Percentiles rank a stretch among this genome's conserved stretches.
These are phyloP conservation scores for Anthracocystis walkeri DNA, from an alignment of 1,284 basidiomycete species.

Conservation along the genomic window DNA sequence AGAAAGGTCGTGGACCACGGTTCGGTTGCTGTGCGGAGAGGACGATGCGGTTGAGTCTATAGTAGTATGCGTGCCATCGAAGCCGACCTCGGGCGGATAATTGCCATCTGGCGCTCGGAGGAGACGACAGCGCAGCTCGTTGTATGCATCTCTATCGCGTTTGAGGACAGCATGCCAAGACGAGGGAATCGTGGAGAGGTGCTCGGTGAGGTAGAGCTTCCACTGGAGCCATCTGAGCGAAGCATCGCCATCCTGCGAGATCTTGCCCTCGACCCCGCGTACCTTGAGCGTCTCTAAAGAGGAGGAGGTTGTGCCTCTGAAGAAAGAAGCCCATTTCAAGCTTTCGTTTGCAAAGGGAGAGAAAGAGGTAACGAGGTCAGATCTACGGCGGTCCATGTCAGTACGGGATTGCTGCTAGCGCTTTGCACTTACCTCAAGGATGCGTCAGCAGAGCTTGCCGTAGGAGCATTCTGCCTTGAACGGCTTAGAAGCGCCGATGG, in stretches of 20 bases:
- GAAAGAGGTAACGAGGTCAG: too few relatives aligned
- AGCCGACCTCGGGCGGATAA: constrained; percentile 51
- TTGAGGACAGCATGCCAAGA: constrained; percentile 43
- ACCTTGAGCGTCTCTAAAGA: constrained; percentile 23
- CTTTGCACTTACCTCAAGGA: constrained; percentile 4
- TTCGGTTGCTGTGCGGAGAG: neutral
- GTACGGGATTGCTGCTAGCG: too few relatives aligned
- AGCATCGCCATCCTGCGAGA: constrained; percentile 17
- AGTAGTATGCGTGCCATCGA: constrained; percentile 31
- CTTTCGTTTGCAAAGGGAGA: neutral
- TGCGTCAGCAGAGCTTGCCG: constrained; percentile 3
- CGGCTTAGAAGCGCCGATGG: constrained; percentile 17
- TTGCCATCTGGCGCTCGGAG: constrained; percentile 55
- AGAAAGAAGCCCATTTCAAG: constrained; percentile 18
- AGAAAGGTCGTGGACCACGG: constrained; percentile 36
- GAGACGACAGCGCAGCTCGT: constrained; percentile 35
- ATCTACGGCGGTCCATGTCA: too few relatives aligned
- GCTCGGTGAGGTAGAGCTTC: constrained; percentile 48
- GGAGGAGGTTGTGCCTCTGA: constrained; percentile 10
- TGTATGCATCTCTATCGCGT: constrained; percentile 44
- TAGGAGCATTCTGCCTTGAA: neutral
- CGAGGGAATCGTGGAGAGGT: constrained; percentile 43
- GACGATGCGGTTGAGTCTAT: neutral
- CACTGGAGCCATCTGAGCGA: constrained; percentile 52
- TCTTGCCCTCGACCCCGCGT: constrained; percentile 27